A percentile compares a stretch with the other conserved stretches of the same genome.
These are phyloP conservation scores for Fomitopsis palustris DNA, from an alignment of 1,284 basidiomycete species.

Conservation along the genomic window DNA sequence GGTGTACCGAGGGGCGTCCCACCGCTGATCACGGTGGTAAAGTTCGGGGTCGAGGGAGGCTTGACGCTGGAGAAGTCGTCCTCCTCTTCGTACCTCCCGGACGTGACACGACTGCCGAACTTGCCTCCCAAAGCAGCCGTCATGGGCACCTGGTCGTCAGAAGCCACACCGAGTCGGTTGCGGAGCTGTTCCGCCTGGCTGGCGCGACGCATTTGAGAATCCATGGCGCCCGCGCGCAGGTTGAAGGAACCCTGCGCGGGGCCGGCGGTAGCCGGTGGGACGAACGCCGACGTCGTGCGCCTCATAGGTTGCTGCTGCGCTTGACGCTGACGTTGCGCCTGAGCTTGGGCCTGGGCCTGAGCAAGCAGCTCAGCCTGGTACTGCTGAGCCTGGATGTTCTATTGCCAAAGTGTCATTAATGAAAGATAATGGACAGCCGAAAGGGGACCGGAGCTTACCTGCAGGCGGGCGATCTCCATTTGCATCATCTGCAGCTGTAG, in stretches of 20 bases:
- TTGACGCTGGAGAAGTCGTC: slow-evolving; percentile 31
- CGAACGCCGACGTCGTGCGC: slow-evolving; percentile 32
- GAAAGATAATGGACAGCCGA: background rate
- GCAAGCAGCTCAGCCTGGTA: slow-evolving; percentile 53
- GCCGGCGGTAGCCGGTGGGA: slow-evolving; percentile 65
- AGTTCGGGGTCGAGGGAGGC: slow-evolving; percentile 51
- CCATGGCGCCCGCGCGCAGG: slow-evolving; percentile 46
- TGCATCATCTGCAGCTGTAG: slow-evolving; percentile 81
- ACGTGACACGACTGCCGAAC: slow-evolving; percentile 62
- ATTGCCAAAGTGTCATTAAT: background rate
- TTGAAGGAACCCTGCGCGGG: slow-evolving; percentile 64
- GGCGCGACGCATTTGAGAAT: slow-evolving; percentile 56
- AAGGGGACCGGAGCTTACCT: slow-evolving; percentile 43
- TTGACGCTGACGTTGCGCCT: slow-evolving; percentile 27
- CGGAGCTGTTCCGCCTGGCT: slow-evolving; percentile 63
- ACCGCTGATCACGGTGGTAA: slow-evolving; percentile 67
- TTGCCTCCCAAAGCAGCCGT: slow-evolving; percentile 73
- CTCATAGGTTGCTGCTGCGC: slow-evolving; percentile 9
- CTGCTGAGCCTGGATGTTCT: slow-evolving; percentile 57
- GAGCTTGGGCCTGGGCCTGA: slow-evolving; percentile 36
- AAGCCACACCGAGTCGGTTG: slow-evolving; percentile 49
- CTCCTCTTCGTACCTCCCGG: slow-evolving; percentile 39
- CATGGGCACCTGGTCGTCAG: slow-evolving; percentile 67
- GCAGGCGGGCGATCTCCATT: slow-evolving; percentile 73
- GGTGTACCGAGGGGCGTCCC: slow-evolving; percentile 61